phyloP scores from a whole-genome alignment of 163 green algal genomes.

The Scenedesmus sp. region DNA sequence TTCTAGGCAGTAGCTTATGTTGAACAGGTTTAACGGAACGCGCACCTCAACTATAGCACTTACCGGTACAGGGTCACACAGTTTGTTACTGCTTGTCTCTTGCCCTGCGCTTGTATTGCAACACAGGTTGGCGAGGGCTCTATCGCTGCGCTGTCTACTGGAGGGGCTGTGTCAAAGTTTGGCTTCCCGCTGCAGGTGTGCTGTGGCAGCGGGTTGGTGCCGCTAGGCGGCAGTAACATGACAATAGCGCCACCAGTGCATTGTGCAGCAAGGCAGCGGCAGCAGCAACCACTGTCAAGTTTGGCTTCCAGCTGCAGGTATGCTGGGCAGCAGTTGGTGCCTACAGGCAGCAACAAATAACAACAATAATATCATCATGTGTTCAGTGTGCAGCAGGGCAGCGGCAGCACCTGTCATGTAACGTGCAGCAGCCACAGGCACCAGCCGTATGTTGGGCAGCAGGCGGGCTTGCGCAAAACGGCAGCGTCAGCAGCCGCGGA shows the following conservation, averaged over 20 bases:
- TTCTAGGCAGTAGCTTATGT: too few species aligned
- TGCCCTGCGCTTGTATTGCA: background rate
- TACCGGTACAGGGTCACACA: background rate
- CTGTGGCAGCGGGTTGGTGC: background rate
- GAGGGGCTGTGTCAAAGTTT: constrained; percentile 57
- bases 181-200: constrained; percentile 51
- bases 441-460: too few species aligned
- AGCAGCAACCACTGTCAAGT: constrained; percentile 37
- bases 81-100: background rate
- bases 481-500: too few species aligned
- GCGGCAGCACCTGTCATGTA: too few species aligned
- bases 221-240: background rate
- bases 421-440: too few species aligned
- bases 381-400: background rate
- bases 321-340: background rate
- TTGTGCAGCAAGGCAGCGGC: background rate
- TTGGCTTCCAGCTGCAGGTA: constrained; percentile 54
- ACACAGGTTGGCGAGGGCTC: constrained; percentile 56
- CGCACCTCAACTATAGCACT: too few species aligned
- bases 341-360: background rate
- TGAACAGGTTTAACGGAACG: too few species aligned
- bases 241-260: too few species aligned
- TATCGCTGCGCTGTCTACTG: constrained; percentile 58
- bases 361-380: background rate
- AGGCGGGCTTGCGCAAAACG: too few species aligned